A percentile compares a stretch with the other conserved stretches of the same genome.
Conservation (phyloP, 192 early-diverging fungal species). For the Thamnidium elegans region DNA sequence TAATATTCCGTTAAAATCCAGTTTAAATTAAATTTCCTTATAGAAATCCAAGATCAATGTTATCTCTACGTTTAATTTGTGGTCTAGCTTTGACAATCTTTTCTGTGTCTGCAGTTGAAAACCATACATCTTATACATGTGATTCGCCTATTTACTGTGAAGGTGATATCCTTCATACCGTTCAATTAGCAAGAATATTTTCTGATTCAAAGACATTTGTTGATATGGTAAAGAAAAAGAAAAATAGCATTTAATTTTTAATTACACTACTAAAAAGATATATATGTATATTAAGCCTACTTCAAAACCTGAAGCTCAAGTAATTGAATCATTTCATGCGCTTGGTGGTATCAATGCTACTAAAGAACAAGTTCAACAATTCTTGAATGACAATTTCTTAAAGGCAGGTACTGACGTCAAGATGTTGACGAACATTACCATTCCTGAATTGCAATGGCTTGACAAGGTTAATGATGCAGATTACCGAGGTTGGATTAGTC, state of each 20-base stretch:
- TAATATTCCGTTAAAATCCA: too few species aligned
- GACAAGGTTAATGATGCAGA: slow-evolving; percentile 40
- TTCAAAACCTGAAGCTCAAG: slow-evolving; percentile 46
- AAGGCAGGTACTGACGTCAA: slow-evolving; percentile 48
- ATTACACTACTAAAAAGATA: too few species aligned
- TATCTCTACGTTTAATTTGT: slow-evolving; percentile 6
- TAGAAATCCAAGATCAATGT: not conserved
- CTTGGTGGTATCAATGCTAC: slow-evolving; percentile 43
- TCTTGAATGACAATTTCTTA: slow-evolving; percentile 59
- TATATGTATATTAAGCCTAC: slow-evolving; percentile 44
- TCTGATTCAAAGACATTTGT: slow-evolving; percentile 77
- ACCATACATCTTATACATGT: not conserved
- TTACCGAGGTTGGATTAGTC: slow-evolving; percentile 44
- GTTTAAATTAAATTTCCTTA: too few species aligned
- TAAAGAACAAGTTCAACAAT: slow-evolving; percentile 36
- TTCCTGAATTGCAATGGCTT: slow-evolving; percentile 48
- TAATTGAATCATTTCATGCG: slow-evolving; percentile 47
- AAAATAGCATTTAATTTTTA: too few species aligned
- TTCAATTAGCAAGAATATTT: slow-evolving; percentile 61
- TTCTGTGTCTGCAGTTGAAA: not conserved
- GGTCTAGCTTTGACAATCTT: not conserved
- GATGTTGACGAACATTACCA: slow-evolving; percentile 25
- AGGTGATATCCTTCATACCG: slow-evolving; percentile 55
- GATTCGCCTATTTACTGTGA: slow-evolving; percentile 65
- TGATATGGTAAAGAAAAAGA: slow-evolving; percentile 33